Evolutionary conservation across 352 stramenopile genomes (phyloP), one percentile per base, ranked within the genome.

Genomic region (Phytophthora hibernalis): DNA sequence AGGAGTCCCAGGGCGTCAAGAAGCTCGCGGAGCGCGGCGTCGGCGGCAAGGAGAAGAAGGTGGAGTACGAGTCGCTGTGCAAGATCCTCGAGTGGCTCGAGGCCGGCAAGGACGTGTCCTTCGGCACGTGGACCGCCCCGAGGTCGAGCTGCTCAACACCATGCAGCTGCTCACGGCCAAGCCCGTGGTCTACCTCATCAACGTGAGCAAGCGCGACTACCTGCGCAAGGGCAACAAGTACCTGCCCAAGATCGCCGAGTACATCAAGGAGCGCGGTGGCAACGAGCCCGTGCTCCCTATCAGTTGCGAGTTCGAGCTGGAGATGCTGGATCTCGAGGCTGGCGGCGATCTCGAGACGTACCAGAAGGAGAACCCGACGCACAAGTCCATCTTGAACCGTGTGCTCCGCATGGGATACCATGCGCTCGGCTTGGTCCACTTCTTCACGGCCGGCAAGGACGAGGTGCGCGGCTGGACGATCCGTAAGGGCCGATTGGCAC

Each of bases 401-500:
- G 96, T 99, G 63, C 97, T 99, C 48, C 98, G 98, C 66, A 92
- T 93, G 70, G 98, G 98, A 45, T 99, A 99, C 85, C 86, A 98
- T 65, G 92, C 96, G 24, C 93, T 99, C 13, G 97, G 98, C 37
- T 83, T 99, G 45, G 98, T 99, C 73, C 96, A 99, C 72, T 99
- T 99, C 83, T 99, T 99, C 87, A 99, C 98, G 22, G 92, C 95
- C 26, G 98, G 98, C 50, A 95, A 97, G 65, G 98, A 99, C 62
- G 98, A 99, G 85, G 98, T 99, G 30, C 87, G 97, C 54, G 97
- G 96, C 43, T 99, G 98, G 98, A 99, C 97, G 15, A 99, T 99
- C 60, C 97, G 98, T 66, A 97, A 98, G 82, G 97, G 97, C 44
- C 96, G 92, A 53, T 54, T 97, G 68, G 97, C 97, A 82, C 97